Base-by-base conservation (phyloP, 2,329 filamentous ascomycete genomes). In the Colletotrichum spinosum region DNA sequence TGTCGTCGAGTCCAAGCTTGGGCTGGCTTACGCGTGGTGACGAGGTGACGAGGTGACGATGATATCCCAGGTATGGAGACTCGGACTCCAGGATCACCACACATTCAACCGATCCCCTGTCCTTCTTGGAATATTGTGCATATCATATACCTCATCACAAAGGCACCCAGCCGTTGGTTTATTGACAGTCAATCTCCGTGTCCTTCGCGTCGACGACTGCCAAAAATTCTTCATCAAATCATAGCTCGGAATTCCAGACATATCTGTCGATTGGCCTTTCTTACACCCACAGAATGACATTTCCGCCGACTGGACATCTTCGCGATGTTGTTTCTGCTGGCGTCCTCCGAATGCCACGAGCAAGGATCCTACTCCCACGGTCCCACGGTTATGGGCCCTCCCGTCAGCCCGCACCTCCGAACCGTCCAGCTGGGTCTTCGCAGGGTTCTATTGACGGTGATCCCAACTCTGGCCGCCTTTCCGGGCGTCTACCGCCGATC, bases 361-460 rank as follows among this genome's bases (percentile, higher is more conserved):
- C 55, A 6, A 7, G 55, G 55, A 57, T 57, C 45, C 13, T 37
- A 34, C 34, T 49, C 44, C 56, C 62, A 49, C 12, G 39, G 13
- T 34, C 42, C 46, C 45, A 34, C 62, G 57, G 57, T 51, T 55
- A 35, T 13, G 25, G 25, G 42, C 42, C 42, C 13, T 44, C 42
- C 13, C 44, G 44, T 41, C 25, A 25, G 58, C 57, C 51, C 51
- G 51, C 52, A 42, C 46, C 62, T 62, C 57, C 51, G 41, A 55
- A 65, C 62, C 62, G 42, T 46, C 35, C 57, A 46, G 62, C 35
- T 62, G 57, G 62, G 52, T 55, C 50, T 37, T 17, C 51, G 13
- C 15, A 53, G 15, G 33, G 25, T 52, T 15, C 35, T n/a, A 37
- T 46, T 52, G 35, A 33, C 46, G 52, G 38, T 55, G 9, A 25